Evolutionary conservation across 305 asterid genomes (phyloP), one percentile per base, ranked within the genome.

Genomic region (Fraxinus albicans): DNA sequence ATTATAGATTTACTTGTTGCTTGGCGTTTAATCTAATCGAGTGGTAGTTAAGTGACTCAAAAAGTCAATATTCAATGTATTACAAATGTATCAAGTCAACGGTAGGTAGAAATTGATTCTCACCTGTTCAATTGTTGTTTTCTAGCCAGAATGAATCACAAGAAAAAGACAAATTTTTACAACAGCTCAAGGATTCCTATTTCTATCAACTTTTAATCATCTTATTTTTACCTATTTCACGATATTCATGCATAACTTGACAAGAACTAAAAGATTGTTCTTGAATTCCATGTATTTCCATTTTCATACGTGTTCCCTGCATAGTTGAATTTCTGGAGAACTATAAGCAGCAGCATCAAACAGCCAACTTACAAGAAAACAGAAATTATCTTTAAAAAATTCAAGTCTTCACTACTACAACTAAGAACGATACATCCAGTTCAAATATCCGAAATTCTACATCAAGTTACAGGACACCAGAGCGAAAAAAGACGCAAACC

Each of bases 391-490:
- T n/a, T n/a, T 1, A 1, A 5, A 6, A n/a, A 63, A 42, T 42
- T 42, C 10, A 42, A 10, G 53, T 2, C 8, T 50, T 50, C 70
- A 23, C 73, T 23, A 25, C 34, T 63, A 63, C 34, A 21, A 23
- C 34, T 21, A 63, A 63, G 73, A 63, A 21, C 8, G 72, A 63
- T 63, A 63, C 33, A 63, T 8, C 72, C 33, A 63, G 31, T 19
- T 63, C 72, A 23, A 63, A 8, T n/a, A 63, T n/a, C 33, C 8
- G 31, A 23, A 63, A 63, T 63, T 63, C 73, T 63, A 63, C 73
- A 2, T 63, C 31, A 63, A 63, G 73, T 23, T 23, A 63, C 73
- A 63, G 23, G 80, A 76, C 77, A 85, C 84, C 73, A 77, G 76
- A 78, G 10, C 15, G 2, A 88, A 77, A 84, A 76, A 63, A 76